These are phyloP conservation scores for Hebeloma cylindrosporum DNA, from an alignment of 768 basidiomycete genomes.

Conservation along the genomic window DNA sequence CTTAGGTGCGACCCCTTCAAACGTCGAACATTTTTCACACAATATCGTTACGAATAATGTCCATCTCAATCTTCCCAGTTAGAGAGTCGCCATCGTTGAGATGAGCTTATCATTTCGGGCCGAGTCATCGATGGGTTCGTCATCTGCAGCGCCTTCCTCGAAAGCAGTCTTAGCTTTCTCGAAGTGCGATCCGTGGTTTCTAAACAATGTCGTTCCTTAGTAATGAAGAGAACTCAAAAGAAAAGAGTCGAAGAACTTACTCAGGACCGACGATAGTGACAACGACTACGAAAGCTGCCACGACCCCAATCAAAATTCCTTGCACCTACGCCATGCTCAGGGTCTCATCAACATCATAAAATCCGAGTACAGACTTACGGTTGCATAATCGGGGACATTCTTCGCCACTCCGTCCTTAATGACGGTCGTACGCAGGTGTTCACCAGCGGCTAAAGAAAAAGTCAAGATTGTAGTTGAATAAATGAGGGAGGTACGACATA, in stretches of 20 bases:
- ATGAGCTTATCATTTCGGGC: too few relatives aligned
- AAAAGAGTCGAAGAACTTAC: constrained; percentile 38
- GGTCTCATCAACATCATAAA: neutral
- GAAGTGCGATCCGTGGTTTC: constrained; percentile 78
- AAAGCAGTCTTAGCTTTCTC: constrained; percentile 81
- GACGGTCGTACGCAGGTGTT: constrained; percentile 52
- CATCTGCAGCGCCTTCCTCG: constrained; percentile 67
- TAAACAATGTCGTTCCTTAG: too few relatives aligned
- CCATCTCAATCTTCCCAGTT: too few relatives aligned
- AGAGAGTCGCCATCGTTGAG: too few relatives aligned
- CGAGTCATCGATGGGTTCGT: constrained; percentile 30
- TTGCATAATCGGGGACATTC: constrained; percentile 65
- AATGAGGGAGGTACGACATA: constrained; percentile 27
- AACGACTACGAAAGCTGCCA: constrained; percentile 74
- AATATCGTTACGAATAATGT: too few relatives aligned
- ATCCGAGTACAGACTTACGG: constrained; percentile 24
- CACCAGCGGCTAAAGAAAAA: constrained; percentile 53
- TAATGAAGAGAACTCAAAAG: neutral
- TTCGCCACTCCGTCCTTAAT: constrained; percentile 40
- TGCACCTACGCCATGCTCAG: constrained; percentile 50
- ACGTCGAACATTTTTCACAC: too few relatives aligned
- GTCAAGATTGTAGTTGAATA: constrained; percentile 19
- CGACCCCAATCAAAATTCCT: constrained; percentile 84
- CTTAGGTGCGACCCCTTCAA: too few relatives aligned
- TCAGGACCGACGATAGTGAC: constrained; percentile 77